A percentile compares a stretch with the other conserved stretches of the same genome.
Conservation (phyloP, 1,284 basidiomycete species). For the Xanthoconium separans region DNA sequence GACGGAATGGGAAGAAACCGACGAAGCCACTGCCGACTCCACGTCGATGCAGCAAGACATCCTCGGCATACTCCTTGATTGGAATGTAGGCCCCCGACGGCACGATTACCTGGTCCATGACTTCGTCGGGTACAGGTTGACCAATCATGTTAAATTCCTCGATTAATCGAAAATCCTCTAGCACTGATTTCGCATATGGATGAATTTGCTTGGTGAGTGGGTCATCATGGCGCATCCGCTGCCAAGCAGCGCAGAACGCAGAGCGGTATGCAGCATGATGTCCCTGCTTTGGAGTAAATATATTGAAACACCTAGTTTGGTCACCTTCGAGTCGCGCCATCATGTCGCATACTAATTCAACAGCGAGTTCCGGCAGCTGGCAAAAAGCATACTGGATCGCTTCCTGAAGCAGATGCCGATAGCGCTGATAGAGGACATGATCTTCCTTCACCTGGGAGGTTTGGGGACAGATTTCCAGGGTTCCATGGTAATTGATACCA, state of each 20-base stretch:
- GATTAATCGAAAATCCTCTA: constrained; percentile 2
- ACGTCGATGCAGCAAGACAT: constrained; percentile 8
- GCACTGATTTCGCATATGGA: constrained; percentile 3
- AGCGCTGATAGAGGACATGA: constrained; percentile 9
- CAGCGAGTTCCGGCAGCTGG: constrained; percentile 11
- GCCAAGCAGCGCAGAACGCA: constrained; percentile 8
- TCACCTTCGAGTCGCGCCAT: not conserved
- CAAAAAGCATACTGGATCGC: constrained; percentile 12
- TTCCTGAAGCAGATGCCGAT: constrained; percentile 10
- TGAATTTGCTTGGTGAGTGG: not conserved
- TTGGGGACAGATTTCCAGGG: constrained; percentile 7
- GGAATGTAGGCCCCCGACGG: constrained; percentile 8
- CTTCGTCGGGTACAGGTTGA: constrained; percentile 7
- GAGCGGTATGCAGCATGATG: constrained; percentile 6
- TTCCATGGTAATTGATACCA: constrained; percentile 12
- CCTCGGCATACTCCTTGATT: constrained; percentile 8
- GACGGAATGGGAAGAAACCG: constrained; percentile 10
- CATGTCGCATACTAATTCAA: constrained; percentile 10
- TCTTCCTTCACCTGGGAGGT: constrained; percentile 7
- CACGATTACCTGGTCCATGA: constrained; percentile 9
- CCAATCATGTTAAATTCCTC: constrained; percentile 10
- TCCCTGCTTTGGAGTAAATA: not conserved
- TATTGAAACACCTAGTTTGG: not conserved
- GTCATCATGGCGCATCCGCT: not conserved
- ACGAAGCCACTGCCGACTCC: constrained; percentile 7